Percentiles rank a stretch among this genome's conserved stretches.
Evolutionary conservation across 352 stramenopile genomes (phyloP).

Genomic region (Phytophthora europaea): DNA sequence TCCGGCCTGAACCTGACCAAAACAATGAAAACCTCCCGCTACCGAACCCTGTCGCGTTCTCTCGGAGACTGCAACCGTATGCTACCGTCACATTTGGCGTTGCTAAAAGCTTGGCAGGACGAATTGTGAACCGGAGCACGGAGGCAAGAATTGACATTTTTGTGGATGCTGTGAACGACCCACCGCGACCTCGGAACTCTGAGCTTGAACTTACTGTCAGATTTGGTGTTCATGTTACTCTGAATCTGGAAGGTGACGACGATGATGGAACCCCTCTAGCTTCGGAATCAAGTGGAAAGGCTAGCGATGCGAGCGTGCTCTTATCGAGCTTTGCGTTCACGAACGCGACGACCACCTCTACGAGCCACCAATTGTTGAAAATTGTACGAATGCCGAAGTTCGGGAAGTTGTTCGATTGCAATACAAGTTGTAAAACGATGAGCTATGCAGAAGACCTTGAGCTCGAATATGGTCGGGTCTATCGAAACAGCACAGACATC

Average conservation of each 20-base stretch:
- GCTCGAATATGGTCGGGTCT: constrained; percentile 20
- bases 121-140: constrained; percentile 41
- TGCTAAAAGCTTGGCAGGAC: constrained; percentile 38
- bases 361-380: constrained; percentile 41
- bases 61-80: constrained; percentile 48
- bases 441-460: not conserved
- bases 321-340: constrained; percentile 32
- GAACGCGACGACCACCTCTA: constrained; percentile 3
- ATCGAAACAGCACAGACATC: constrained; percentile 23
- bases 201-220: constrained; percentile 38
- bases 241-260: constrained; percentile 58
- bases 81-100: constrained; percentile 45
- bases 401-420: constrained; percentile 69
- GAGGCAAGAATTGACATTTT: constrained; percentile 60
- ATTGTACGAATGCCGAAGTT: constrained; percentile 58
- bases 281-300: not conserved
- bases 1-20: constrained; percentile 48
- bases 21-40: constrained; percentile 62
- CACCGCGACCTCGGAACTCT: constrained; percentile 36
- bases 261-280: constrained; percentile 34
- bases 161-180: constrained; percentile 60
- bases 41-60: constrained; percentile 47
- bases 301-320: constrained; percentile 10
- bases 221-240: constrained; percentile 22
- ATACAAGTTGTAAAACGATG: constrained; percentile 29